phyloP scores from a whole-genome alignment of 345 rosid genomes.

The Corchorus capsularis region DNA sequence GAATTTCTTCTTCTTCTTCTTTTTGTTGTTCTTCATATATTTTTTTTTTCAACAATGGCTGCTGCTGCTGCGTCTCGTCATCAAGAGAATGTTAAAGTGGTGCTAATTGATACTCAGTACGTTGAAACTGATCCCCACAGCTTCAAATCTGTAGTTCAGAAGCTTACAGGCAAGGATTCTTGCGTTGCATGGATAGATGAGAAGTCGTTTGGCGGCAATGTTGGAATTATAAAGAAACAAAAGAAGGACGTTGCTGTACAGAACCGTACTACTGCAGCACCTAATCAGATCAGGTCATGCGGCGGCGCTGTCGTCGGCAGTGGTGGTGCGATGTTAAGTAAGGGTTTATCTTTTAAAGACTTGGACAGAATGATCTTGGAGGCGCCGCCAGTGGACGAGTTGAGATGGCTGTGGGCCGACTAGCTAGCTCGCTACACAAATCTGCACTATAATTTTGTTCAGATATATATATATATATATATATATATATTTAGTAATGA shows the following conservation, averaged over 20 bases:
- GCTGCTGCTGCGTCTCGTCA: background rate
- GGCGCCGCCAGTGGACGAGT: constrained; percentile 38
- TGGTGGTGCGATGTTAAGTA: constrained; percentile 20
- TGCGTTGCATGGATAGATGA: constrained; percentile 14
- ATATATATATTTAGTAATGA: background rate
- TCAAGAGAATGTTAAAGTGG: constrained; percentile 41
- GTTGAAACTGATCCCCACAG: constrained; percentile 52
- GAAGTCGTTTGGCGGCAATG: background rate
- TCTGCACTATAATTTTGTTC: background rate
- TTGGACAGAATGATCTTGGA: constrained; percentile 36
- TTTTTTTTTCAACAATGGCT: background rate
- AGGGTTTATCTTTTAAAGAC: constrained; percentile 34
- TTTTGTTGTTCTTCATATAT: background rate
- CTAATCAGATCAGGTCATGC: background rate
- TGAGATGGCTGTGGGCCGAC: constrained; percentile 23
- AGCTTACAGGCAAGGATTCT: constrained; percentile 68
- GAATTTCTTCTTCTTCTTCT: background rate
- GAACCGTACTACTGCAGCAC: background rate
- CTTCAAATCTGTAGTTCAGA: constrained; percentile 70
- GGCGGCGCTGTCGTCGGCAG: background rate
- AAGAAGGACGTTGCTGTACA: background rate
- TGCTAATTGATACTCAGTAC: constrained; percentile 54
- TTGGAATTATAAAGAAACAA: background rate
- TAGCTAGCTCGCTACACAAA: background rate
- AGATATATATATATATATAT: background rate